Base-by-base conservation (phyloP, 306 rosid genomes). In the Phaseolus lunatus region DNA sequence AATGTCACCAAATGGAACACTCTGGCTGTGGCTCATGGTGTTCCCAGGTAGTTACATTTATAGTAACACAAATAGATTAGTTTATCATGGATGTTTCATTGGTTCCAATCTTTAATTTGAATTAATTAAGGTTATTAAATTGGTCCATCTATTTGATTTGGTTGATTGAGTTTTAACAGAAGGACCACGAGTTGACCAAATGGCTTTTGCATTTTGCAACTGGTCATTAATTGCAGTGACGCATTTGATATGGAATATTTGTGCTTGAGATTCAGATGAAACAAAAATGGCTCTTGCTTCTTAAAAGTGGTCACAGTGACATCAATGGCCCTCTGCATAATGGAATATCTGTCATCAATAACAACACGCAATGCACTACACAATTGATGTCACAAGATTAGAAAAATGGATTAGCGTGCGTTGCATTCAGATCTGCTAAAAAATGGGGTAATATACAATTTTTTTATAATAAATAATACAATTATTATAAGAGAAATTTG, bases 1-100 rank as follows among this genome's bases (percentile, higher is more conserved):
- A 41, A 69, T 54, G 78, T 79, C 70, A 76, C 61, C 68, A 53
- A 61, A 83, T 69, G 83, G 26, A 72, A 23, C 79, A 82, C 82
- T 76, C 69, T 77, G 68, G 63, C 78, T 23, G 43, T 77, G 76
- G 37, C 29, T 73, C 1, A 62, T 11, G 33, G 39, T 74, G 19
- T 0, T 61, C 26, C 23, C 58, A 54, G 33, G 16, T 27, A 0
- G 7, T 27, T 2, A 52, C 9, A 77, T 82, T 72, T 82, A 78
- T 73, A 67, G 31, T 0, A 9, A 14, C 1, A 18, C 0, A 16
- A 15, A 48, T 5, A 15, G 9, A 47, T 5, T 37, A 9, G 10
- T 37, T 9, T 9, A 35, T 35, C 2, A 7, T 7, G 4, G 9
- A 58, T 0, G 7, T 26, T 26, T 26, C 1, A 58, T 58, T 24